Evolutionary conservation across 2,329 filamentous ascomycete species (phyloP).

Genomic region (Xylariaceae sp.): DNA sequence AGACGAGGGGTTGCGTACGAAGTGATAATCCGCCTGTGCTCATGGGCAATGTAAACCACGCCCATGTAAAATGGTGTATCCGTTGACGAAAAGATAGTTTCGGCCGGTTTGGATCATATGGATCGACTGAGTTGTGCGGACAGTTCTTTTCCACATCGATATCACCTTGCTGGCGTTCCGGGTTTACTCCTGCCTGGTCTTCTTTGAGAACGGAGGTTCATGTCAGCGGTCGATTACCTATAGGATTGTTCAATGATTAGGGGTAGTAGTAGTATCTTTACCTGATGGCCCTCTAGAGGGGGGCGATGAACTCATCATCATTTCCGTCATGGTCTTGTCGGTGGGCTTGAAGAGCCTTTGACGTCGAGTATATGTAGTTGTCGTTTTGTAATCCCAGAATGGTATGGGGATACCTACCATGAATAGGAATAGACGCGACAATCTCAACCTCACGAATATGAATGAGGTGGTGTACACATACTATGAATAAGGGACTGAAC

Average conservation of each 20-base stretch:
- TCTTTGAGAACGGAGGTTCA: slow-evolving; percentile 4
- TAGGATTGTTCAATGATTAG: background rate
- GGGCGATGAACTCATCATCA: background rate
- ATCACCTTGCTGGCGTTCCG: slow-evolving; percentile 4
- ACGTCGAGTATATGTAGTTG: too few relatives aligned
- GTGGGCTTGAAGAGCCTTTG: too few relatives aligned
- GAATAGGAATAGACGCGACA: too few relatives aligned
- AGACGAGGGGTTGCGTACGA: slow-evolving; percentile 18
- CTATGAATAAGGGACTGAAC: too few relatives aligned
- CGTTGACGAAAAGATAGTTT: slow-evolving; percentile 40
- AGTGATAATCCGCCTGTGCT: slow-evolving; percentile 65
- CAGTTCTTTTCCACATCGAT: slow-evolving; percentile 5
- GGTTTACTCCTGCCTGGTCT: slow-evolving; percentile 9
- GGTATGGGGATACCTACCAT: too few relatives aligned
- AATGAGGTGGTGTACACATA: too few relatives aligned
- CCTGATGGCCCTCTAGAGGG: background rate
- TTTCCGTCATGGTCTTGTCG: too few relatives aligned
- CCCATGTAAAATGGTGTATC: slow-evolving; percentile 59
- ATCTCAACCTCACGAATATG: too few relatives aligned
- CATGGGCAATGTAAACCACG: slow-evolving; percentile 72
- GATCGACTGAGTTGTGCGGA: slow-evolving; percentile 15
- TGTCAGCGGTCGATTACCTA: background rate
- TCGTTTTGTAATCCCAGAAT: too few relatives aligned
- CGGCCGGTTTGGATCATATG: slow-evolving; percentile 32
- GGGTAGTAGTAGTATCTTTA: background rate